Evolutionary conservation across 306 rosid genomes (phyloP).

Genomic region (Citrullus colocynthis): DNA sequence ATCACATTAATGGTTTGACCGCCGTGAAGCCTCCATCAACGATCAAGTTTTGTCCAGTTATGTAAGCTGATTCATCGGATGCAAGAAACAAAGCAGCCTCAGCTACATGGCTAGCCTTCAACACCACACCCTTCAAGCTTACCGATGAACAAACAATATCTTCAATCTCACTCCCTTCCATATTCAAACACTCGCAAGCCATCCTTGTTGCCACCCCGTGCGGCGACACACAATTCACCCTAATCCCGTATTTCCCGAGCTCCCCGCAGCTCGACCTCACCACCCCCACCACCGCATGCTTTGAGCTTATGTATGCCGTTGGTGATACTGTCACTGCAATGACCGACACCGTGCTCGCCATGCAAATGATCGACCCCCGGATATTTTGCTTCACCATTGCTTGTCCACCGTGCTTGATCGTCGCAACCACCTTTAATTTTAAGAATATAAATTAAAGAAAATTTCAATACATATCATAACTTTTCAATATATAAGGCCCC

Average conservation of each 20-base stretch:
- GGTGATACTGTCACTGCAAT: neutral
- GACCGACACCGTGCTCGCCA: slow-evolving; percentile 44
- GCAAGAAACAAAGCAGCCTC: slow-evolving; percentile 79
- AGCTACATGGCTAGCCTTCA: slow-evolving; percentile 63
- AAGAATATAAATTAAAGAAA: neutral
- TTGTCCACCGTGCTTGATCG: slow-evolving; percentile 57
- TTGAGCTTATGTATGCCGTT: slow-evolving; percentile 38
- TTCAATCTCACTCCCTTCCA: slow-evolving; percentile 37
- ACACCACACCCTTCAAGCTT: slow-evolving; percentile 52
- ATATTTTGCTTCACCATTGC: slow-evolving; percentile 48
- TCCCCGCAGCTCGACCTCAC: slow-evolving; percentile 55
- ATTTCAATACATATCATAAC: neutral
- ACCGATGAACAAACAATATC: slow-evolving; percentile 18
- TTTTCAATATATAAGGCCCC: neutral
- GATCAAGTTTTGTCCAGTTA: slow-evolving; percentile 68
- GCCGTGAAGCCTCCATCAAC: slow-evolving; percentile 77
- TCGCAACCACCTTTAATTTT: slow-evolving; percentile 18
- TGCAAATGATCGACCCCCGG: slow-evolving; percentile 67
- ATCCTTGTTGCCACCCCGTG: slow-evolving; percentile 68
- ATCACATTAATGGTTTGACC: slow-evolving; percentile 8
- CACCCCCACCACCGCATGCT: slow-evolving; percentile 62
- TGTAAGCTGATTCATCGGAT: slow-evolving; percentile 49
- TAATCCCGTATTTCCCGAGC: slow-evolving; percentile 64
- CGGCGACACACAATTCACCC: slow-evolving; percentile 75
- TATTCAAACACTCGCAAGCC: slow-evolving; percentile 27